Percentiles rank a stretch among this genome's conserved stretches.
phyloP scores from a whole-genome alignment of 2,329 filamentous ascomycete genomes.

The Coniochaeta sp. region DNA sequence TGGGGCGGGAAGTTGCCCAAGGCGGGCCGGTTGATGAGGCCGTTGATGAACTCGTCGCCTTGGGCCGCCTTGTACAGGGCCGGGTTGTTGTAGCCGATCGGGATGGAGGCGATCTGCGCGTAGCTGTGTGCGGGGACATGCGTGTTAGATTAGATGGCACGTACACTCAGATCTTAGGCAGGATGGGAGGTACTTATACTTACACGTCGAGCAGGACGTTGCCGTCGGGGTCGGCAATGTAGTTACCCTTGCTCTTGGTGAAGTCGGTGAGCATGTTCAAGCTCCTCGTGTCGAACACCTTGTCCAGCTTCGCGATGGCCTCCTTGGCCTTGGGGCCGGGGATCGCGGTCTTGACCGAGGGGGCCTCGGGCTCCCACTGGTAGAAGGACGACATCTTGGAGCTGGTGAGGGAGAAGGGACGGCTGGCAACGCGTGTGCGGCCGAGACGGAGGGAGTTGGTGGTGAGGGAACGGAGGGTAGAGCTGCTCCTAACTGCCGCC shows the following conservation, averaged over 20 bases:
- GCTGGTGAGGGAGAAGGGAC: slow-evolving; percentile 16
- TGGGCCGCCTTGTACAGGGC: slow-evolving; percentile 61
- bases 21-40: slow-evolving; percentile 82
- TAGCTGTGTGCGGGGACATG: slow-evolving; percentile 42
- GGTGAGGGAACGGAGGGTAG: slow-evolving; percentile 3
- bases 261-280: slow-evolving; percentile 80
- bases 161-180: not conserved
- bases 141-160: not conserved
- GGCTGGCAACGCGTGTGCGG: slow-evolving; percentile 10
- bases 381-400: slow-evolving; percentile 19
- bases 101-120: slow-evolving; percentile 88
- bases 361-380: slow-evolving; percentile 39
- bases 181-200: slow-evolving; percentile 18
- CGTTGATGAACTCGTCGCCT: slow-evolving; percentile 70
- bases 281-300: slow-evolving; percentile 79
- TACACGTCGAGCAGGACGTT: slow-evolving; percentile 68
- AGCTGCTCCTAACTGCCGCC: slow-evolving; percentile 6
- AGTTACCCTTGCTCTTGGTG: slow-evolving; percentile 70
- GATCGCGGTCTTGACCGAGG: slow-evolving; percentile 52
- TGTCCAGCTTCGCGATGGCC: slow-evolving; percentile 61
- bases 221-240: slow-evolving; percentile 66
- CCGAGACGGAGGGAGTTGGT: slow-evolving; percentile 3
- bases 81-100: slow-evolving; percentile 88
- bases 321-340: slow-evolving; percentile 70
- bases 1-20: slow-evolving; percentile 85